A percentile compares a stretch with the other conserved stretches of the same genome.
Conservation (phyloP, 148 eudicot species). For the Pouteria glomerata region DNA sequence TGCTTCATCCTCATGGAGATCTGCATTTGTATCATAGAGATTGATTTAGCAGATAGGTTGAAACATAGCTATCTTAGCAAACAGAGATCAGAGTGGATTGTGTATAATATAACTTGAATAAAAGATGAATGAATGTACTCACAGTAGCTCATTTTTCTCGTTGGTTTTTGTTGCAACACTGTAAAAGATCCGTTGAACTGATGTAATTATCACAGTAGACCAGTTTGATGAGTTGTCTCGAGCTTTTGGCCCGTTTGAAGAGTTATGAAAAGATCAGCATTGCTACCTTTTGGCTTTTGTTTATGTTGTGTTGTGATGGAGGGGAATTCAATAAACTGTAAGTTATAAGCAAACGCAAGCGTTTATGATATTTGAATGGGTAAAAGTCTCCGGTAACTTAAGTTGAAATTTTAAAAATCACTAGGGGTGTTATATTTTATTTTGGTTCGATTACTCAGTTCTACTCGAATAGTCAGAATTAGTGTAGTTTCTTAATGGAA, state of each 20-base stretch:
- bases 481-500: too few species aligned
- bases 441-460: too few species aligned
- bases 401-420: too few species aligned
- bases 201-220: background rate
- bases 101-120: slow-evolving; percentile 7
- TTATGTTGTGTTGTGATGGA: too few species aligned
- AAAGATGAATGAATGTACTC: background rate
- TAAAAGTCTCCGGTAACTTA: too few species aligned
- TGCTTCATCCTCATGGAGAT: background rate
- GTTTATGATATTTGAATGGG: too few species aligned
- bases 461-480: too few species aligned
- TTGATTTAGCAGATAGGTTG: slow-evolving; percentile 7
- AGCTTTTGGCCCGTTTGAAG: background rate
- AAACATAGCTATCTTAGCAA: background rate
- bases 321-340: too few species aligned
- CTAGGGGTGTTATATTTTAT: too few species aligned
- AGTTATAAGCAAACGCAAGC: too few species aligned
- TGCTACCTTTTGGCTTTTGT: background rate
- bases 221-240: background rate
- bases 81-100: background rate
- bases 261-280: background rate
- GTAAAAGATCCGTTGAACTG: background rate
- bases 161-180: background rate
- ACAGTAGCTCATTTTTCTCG: slow-evolving; percentile 6
- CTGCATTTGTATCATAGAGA: slow-evolving; percentile 17